Evolutionary conservation across 2,329 filamentous ascomycete species (phyloP), one percentile per base, ranked within the genome.

Genomic region (Pseudocercospora pini-densiflorae): DNA sequence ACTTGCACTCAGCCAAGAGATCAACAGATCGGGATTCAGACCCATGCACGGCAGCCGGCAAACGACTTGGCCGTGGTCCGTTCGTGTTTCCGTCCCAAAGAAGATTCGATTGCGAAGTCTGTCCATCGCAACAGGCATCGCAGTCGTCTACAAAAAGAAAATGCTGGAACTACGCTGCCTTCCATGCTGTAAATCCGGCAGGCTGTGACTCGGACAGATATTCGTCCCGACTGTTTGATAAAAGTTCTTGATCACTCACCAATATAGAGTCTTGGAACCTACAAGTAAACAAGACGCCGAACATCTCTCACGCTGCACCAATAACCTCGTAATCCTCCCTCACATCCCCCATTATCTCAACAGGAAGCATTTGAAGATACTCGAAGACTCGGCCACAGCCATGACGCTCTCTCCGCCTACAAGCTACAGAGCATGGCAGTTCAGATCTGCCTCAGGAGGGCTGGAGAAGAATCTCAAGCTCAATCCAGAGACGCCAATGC

Each of bases 381-480:
- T 3, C 49, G 9, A 27, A 54, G 19, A 54, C 8, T 45, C 49
- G 3, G 21, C 33, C 49, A 27, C 24, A 23, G 21, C 23, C 19
- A 57, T 29, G 31, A 57, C 21, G 19, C 47, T 49, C 53, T 27
- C 62, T 4, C 9, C n/a, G 24, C 78, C 6, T 62, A 36, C 76
- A 0, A 82, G 78, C 19, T 89, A 89, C 86, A 82, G 81, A 71
- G 86, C 86, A 63, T 89, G 87, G 87, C 81, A 86, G 62, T 90
- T 85, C 79, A 79, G 73, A 61, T 76, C 73, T 67, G 79, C 83
- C 4, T 67, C 75, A 2, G 80, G 79, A 33, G 82, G 81, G 43
- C 77, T 90, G 1, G 85, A 88, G 65, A 84, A 86, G 27, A 84
- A 85, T 70, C 79, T 90, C 33, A 76, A 78, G 8, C 80, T 87